Conservation (phyloP, 139 green algal genomes). For the Nannochloris sp. region DNA sequence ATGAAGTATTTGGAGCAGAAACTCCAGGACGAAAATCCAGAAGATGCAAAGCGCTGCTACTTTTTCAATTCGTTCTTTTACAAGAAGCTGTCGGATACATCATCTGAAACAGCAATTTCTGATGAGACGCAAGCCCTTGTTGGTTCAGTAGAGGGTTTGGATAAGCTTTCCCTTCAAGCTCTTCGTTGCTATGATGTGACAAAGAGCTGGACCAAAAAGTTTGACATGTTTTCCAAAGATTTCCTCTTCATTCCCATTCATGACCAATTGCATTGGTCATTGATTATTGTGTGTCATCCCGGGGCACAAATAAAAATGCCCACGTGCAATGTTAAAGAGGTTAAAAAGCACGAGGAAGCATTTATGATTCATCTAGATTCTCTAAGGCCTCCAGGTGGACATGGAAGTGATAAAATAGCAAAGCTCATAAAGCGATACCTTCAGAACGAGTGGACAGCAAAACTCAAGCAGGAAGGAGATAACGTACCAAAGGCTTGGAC, state of each 20-base stretch:
- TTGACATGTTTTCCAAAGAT: constrained; percentile 75
- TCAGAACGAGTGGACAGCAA: constrained; percentile 40
- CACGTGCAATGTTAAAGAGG: background rate
- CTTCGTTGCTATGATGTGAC: constrained; percentile 47
- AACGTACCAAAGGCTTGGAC: constrained; percentile 15
- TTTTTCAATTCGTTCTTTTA: constrained; percentile 94
- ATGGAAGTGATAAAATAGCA: constrained; percentile 13
- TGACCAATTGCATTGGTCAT: constrained; percentile 77
- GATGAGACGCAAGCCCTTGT: background rate
- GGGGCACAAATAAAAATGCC: constrained; percentile 10
- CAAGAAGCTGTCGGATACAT: constrained; percentile 76
- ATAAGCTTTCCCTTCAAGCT: constrained; percentile 6
- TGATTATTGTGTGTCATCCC: constrained; percentile 78
- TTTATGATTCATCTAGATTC: constrained; percentile 75
- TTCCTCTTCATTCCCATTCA: constrained; percentile 90
- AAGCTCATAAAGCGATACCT: constrained; percentile 54
- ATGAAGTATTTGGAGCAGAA: constrained; percentile 28
- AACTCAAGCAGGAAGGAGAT: constrained; percentile 20
- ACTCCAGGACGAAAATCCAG: constrained; percentile 26
- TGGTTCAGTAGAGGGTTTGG: background rate
- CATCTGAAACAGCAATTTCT: constrained; percentile 1
- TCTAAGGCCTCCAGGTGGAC: constrained; percentile 26
- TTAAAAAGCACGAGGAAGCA: constrained; percentile 2
- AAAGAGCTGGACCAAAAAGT: constrained; percentile 65
- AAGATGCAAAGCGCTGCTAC: constrained; percentile 59